Base-by-base conservation (phyloP, 495 filamentous ascomycete species). In the Penicillium tannophilum region DNA sequence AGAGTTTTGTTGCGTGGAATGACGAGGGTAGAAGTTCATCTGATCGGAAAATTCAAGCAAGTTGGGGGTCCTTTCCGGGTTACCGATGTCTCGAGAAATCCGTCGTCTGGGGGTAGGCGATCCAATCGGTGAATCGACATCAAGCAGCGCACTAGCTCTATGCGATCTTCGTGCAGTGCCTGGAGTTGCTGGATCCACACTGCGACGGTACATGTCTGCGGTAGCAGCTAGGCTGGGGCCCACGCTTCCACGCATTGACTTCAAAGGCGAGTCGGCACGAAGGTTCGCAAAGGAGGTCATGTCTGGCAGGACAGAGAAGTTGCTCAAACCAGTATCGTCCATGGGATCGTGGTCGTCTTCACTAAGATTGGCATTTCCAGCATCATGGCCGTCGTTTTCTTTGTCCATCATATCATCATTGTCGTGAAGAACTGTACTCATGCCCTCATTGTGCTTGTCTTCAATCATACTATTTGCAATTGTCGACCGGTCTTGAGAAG, bases 11-110 rank as follows among this genome's bases (percentile, higher is more conserved):
- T 76, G 65, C 63, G 73, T 69, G 55, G 74, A 73, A 59, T 69
- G 61, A 56, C 67, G 58, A 35, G 74, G 72, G 48, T 84, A 81
- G 41, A 81, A 76, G 59, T 83, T 84, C 63, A 92, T 80, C 63
- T 93, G 88, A 39, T 91, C 90, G 1, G 90, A 92, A 55, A 97
- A 93, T 67, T 98, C 93, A 54, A 96, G 83, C 30, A 98, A 81
- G 31, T 76, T 76, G 84, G 82, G 62, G 3, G 66, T 70, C 12
- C 64, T 67, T n/a, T 44, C 54, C 7, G 63, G 54, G 4, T 66
- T 49, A 5, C 49, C 58, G 26, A 61, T 54, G 58, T 89, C 90
- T n/a, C 85, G 87, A 9, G 84, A 87, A 35, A 83, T 83, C 63
- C 72, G 74, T 56, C 75, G 65, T 20, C 84, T 79, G 1, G 89